Percentiles rank a stretch among this genome's conserved stretches.
Evolutionary conservation across 106 monocot species (phyloP).

Genomic region (Alisma plantagoaquatica): DNA sequence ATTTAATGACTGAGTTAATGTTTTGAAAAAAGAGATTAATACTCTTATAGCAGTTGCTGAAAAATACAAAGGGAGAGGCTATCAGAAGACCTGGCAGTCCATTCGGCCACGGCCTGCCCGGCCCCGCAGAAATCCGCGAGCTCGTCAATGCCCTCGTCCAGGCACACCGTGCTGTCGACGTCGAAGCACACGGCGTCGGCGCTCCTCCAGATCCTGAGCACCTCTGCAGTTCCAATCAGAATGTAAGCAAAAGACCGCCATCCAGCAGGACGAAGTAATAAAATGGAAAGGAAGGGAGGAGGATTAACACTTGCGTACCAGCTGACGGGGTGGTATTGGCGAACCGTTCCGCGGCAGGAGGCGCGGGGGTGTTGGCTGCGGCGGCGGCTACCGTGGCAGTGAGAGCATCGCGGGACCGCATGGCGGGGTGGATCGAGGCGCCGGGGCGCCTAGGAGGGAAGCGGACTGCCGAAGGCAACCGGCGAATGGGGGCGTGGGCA

Average conservation of each 20-base stretch:
- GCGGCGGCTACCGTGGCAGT: not conserved
- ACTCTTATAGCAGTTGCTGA: not conserved
- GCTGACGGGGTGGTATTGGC: not conserved
- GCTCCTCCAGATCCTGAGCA: conserved; percentile 63
- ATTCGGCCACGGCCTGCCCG: conserved; percentile 91
- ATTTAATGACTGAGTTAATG: too few relatives aligned
- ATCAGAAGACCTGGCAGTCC: conserved; percentile 85
- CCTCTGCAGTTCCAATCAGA: conserved; percentile 32
- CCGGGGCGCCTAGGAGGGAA: too few relatives aligned
- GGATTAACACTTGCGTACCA: not conserved
- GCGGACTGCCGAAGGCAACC: too few relatives aligned
- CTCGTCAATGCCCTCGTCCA: conserved; percentile 97
- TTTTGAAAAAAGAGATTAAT: not conserved
- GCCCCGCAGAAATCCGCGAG: conserved; percentile 95
- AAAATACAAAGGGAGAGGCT: not conserved
- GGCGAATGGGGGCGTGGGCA: too few relatives aligned
- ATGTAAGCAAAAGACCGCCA: not conserved
- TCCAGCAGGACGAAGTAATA: not conserved
- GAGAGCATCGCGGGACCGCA: too few relatives aligned
- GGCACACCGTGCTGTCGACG: conserved; percentile 94
- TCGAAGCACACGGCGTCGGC: conserved; percentile 94
- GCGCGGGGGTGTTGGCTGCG: too few relatives aligned
- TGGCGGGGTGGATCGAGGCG: too few relatives aligned
- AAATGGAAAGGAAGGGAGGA: not conserved
- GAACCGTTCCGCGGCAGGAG: not conserved